Evolutionary conservation across 805 yeast species (phyloP), one percentile per base, ranked within the genome.

Genomic region (Pichia heedii): DNA sequence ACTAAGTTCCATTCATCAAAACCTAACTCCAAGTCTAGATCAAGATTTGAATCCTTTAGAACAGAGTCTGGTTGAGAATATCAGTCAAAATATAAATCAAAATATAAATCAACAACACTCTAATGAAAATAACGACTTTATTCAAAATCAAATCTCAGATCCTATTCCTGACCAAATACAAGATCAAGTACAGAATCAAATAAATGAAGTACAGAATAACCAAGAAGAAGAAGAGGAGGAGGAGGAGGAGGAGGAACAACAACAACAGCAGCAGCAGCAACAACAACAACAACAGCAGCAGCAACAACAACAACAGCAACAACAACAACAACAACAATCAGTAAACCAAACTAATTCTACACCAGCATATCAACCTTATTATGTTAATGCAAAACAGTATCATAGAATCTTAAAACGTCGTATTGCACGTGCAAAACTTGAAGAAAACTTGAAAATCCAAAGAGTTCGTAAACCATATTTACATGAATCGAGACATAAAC

Each of bases 401-500:
- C 96, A 93, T 56, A 78, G 99, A 36, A 93, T 93, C 16, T 66
- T 93, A 53, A 93, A 93, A 61, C 74, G 99, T 57, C 76, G 99
- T 54, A 74, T 88, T 36, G 97, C 98, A 0, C 71, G 98, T 42
- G 97, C 97, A 6, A 84, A 81, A 61, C 71, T 93, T 33, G 97
- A 93, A 57, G 97, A 93, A 58, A 77, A 79, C 36, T 71, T 90
- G 50, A 83, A 86, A 57, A 84, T 84, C 5, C 89, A 93, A 16
- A 75, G 95, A 50, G 94, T 94, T 16, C 77, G 97, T 54, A 82
- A 83, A 59, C 97, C 97, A 12, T 90, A 94, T 62, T 63, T 93
- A 40, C 99, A 93, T 60, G 98, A 93, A 63, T 86, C 96, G 18
- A 74, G 99, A 55, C 99, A 93, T 62, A 90, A 93, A 61, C 99